Evolutionary conservation across 164 flowering plant genomes (phyloP).

Genomic region (Houttuynia cordata): DNA sequence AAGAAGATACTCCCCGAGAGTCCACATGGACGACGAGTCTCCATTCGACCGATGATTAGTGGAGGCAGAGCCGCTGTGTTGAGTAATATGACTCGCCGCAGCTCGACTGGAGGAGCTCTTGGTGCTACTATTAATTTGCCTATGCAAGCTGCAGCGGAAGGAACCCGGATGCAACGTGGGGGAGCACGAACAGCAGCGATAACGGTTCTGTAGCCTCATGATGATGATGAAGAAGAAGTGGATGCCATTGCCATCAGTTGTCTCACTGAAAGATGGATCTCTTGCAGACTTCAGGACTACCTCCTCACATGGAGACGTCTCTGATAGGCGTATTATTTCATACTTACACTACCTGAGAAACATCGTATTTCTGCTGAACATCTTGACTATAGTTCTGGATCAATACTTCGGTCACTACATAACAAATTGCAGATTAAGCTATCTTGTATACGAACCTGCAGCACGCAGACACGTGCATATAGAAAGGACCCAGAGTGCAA

Average conservation of each 20-base stretch:
- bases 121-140: constrained; percentile 9
- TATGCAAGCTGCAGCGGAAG: constrained; percentile 55
- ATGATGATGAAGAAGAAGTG: background rate
- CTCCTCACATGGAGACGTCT: background rate
- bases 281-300: background rate
- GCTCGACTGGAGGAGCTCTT: background rate
- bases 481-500: background rate
- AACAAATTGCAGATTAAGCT: background rate
- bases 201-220: background rate
- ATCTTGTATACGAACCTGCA: background rate
- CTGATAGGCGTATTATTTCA: background rate
- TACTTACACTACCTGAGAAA: background rate
- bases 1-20: constrained; percentile 19
- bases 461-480: background rate
- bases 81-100: background rate
- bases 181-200: constrained; percentile 38
- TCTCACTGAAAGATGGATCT: background rate
- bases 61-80: background rate
- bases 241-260: background rate
- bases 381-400: background rate
- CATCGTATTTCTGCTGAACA: background rate
- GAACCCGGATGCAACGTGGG: constrained; percentile 67
- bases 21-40: constrained; percentile 1
- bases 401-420: background rate
- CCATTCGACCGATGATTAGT: background rate